Conservation (phyloP, 75 land plant genomes). For the Pinus taeda region DNA sequence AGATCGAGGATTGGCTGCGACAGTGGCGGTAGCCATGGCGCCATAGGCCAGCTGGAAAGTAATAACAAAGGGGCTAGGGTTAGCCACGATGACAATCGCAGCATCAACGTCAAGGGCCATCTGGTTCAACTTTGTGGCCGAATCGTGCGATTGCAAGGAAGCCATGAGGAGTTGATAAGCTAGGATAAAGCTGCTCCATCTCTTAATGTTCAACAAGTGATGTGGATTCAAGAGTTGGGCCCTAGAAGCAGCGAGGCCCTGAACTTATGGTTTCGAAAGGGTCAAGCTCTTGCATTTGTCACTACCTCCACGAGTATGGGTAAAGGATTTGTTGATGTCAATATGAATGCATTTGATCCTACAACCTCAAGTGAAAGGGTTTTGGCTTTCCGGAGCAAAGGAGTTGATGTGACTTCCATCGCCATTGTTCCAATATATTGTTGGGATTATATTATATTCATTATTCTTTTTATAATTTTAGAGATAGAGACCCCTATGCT, state of each 20-base stretch:
- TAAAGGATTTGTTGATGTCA: neutral
- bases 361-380: neutral
- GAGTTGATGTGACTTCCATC: neutral
- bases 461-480: too few relatives aligned
- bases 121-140: too few relatives aligned
- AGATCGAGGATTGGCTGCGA: too few relatives aligned
- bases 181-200: neutral
- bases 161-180: conserved; percentile 1
- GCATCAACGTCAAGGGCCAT: too few relatives aligned
- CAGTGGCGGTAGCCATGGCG: too few relatives aligned
- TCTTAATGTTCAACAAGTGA: neutral
- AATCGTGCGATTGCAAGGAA: too few relatives aligned
- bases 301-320: neutral
- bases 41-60: too few relatives aligned
- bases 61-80: too few relatives aligned
- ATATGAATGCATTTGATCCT: neutral
- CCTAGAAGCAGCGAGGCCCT: neutral
- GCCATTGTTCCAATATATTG: too few relatives aligned
- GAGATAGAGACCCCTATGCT: too few relatives aligned
- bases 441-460: too few relatives aligned
- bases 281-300: neutral
- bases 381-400: neutral
- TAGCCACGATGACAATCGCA: too few relatives aligned
- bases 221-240: neutral
- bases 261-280: conserved; percentile 6